A percentile compares a stretch with the other conserved stretches of the same genome.
Conservation (phyloP, 768 basidiomycete genomes). For the Macrocybe gigantea region DNA sequence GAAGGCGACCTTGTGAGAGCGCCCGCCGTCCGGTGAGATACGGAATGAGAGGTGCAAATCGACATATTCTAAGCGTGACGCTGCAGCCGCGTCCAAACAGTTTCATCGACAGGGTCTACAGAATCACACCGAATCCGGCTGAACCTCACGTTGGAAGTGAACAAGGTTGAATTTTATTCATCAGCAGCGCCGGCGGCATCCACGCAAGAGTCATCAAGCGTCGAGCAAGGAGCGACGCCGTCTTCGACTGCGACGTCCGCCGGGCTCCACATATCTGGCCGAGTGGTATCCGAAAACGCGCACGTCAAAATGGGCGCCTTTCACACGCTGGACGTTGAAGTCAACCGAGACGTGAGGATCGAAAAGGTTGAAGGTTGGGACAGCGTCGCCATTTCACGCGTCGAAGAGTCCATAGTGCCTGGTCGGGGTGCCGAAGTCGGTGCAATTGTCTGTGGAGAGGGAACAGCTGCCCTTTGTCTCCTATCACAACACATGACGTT, state of each 20-base stretch:
- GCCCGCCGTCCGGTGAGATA: conserved; percentile 67
- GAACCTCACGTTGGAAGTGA: conserved; percentile 79
- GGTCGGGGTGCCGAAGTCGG: conserved; percentile 95
- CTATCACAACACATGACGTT: conserved; percentile 97
- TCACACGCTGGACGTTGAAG: conserved; percentile 92
- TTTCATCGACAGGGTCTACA: conserved; percentile 89
- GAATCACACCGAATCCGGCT: conserved; percentile 86
- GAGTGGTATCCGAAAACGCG: conserved; percentile 78
- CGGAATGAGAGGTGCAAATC: background rate
- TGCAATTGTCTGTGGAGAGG: conserved; percentile 94
- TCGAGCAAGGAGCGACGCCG: conserved; percentile 29
- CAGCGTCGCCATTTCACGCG: conserved; percentile 72
- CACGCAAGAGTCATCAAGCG: conserved; percentile 29
- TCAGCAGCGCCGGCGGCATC: conserved; percentile 47
- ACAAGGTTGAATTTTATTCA: conserved; percentile 76
- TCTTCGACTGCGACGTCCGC: conserved; percentile 37
- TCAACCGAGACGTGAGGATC: conserved; percentile 85
- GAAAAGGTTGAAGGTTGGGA: conserved; percentile 92
- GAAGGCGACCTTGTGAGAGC: conserved; percentile 85
- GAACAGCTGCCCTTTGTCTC: conserved; percentile 89
- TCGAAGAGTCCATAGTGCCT: conserved; percentile 87
- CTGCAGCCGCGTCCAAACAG: conserved; percentile 76
- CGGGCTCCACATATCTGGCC: conserved; percentile 80
- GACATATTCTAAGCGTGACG: background rate
- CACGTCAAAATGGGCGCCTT: conserved; percentile 90